These are phyloP conservation scores for Cutaneotrichosporon cavernicola DNA, from an alignment of 1,284 basidiomycete genomes.

Conservation along the genomic window DNA sequence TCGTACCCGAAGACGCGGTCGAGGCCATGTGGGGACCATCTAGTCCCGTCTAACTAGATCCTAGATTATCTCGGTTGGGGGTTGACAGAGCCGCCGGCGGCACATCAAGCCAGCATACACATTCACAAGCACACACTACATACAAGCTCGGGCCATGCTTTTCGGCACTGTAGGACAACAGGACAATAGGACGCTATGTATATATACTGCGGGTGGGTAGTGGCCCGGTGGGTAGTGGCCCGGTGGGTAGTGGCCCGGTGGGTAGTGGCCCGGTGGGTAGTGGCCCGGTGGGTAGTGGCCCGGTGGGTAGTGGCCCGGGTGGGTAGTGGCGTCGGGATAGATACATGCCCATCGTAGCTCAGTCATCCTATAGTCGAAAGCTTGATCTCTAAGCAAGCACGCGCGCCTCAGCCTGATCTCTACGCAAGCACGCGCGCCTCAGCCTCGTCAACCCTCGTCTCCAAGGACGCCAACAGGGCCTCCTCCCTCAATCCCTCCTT, in stretches of 20 bases:
- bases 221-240: too few species aligned
- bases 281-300: too few species aligned
- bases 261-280: too few species aligned
- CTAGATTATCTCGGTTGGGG: too few species aligned
- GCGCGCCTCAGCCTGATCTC: constrained; percentile 10
- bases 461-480: constrained; percentile 54
- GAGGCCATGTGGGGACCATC: not conserved
- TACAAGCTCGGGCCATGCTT: not conserved
- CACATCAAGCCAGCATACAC: not conserved
- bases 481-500: constrained; percentile 41
- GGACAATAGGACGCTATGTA: not conserved
- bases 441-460: constrained; percentile 36
- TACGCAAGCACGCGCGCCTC: constrained; percentile 11
- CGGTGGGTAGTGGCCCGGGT: too few species aligned
- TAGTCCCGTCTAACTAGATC: not conserved
- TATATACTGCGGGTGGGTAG: not conserved
- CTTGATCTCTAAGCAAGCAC: not conserved
- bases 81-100: not conserved
- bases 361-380: too few species aligned
- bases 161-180: not conserved
- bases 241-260: too few species aligned
- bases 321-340: not conserved
- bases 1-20: constrained; percentile 15
- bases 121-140: not conserved
- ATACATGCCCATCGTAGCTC: not conserved